These are phyloP conservation scores for Cryphonectria japonica DNA, from an alignment of 2,329 filamentous ascomycete species.

Conservation along the genomic window DNA sequence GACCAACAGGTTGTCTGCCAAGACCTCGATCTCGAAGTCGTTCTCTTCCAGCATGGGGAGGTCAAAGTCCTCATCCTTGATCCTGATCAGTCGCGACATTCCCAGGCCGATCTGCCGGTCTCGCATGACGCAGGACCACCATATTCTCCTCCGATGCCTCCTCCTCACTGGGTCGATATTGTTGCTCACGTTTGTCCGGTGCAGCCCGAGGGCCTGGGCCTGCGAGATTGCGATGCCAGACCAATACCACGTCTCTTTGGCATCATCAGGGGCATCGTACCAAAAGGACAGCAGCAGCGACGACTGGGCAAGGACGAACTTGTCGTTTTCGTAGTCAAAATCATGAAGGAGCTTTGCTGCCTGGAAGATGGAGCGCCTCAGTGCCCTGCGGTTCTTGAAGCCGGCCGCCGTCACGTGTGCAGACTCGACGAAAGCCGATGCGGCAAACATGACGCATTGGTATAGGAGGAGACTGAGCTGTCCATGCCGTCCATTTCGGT, in stretches of 20 bases:
- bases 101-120: conserved; percentile 90
- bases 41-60: conserved; percentile 84
- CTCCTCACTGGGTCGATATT: conserved; percentile 75
- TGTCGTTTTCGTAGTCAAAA: conserved; percentile 92
- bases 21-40: conserved; percentile 79
- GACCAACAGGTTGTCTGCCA: conserved; percentile 69
- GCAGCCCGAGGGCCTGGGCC: conserved; percentile 89
- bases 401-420: conserved; percentile 76
- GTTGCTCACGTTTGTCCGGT: conserved; percentile 76
- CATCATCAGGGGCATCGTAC: conserved; percentile 95
- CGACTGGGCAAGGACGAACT: conserved; percentile 85
- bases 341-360: conserved; percentile 90
- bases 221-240: conserved; percentile 95
- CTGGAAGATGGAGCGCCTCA: conserved; percentile 86
- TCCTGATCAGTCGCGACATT: conserved; percentile 89
- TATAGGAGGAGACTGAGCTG: conserved; percentile 85
- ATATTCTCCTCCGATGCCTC: conserved; percentile 90
- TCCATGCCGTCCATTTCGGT: conserved; percentile 69
- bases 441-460: conserved; percentile 94
- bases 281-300: conserved; percentile 94
- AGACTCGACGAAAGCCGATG: conserved; percentile 85
- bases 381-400: conserved; percentile 76
- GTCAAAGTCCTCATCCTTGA: conserved; percentile 92
- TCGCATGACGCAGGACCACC: conserved; percentile 98
- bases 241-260: conserved; percentile 99